Conservation (phyloP, 441 rosid genomes). For the Syzygium syzygioides region DNA sequence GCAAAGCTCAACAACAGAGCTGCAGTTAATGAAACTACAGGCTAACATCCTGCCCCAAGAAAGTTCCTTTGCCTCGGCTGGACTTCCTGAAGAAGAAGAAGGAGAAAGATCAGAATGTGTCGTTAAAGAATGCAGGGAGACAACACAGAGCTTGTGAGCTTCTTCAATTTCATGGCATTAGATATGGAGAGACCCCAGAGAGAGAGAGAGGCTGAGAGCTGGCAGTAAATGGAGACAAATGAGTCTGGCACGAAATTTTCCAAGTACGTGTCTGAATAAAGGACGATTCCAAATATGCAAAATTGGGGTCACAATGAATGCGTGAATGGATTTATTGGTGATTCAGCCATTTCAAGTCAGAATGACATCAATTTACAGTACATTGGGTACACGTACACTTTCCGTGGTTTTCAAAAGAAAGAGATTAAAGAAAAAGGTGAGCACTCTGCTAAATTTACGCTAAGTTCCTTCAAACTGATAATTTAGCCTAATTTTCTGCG, state of each 20-base stretch:
- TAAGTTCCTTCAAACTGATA: background rate
- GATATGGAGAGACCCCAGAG: background rate
- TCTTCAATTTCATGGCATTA: background rate
- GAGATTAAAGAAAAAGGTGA: background rate
- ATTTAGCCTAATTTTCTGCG: background rate
- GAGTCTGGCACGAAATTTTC: slow-evolving; percentile 17
- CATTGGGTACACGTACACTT: background rate
- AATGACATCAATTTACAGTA: slow-evolving; percentile 4
- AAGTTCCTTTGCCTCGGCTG: background rate
- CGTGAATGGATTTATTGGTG: slow-evolving; percentile 7
- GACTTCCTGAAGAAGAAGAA: slow-evolving; percentile 9
- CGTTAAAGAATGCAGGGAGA: background rate
- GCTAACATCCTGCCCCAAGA: background rate
- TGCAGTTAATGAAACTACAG: background rate
- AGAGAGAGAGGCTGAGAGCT: background rate
- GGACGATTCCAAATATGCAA: slow-evolving; percentile 15
- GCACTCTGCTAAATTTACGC: slow-evolving; percentile 6
- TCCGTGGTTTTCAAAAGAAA: background rate
- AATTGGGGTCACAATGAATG: slow-evolving; percentile 39
- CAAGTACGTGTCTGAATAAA: slow-evolving; percentile 16
- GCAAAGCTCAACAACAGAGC: background rate
- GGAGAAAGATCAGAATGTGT: background rate
- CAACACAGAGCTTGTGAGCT: background rate
- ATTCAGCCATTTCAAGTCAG: background rate
- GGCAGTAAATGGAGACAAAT: background rate